Percentiles rank a stretch among this genome's conserved stretches.
These are phyloP conservation scores for Nothomitra cinnamomea DNA, from an alignment of 2,329 filamentous ascomycete genomes.

Conservation along the genomic window DNA sequence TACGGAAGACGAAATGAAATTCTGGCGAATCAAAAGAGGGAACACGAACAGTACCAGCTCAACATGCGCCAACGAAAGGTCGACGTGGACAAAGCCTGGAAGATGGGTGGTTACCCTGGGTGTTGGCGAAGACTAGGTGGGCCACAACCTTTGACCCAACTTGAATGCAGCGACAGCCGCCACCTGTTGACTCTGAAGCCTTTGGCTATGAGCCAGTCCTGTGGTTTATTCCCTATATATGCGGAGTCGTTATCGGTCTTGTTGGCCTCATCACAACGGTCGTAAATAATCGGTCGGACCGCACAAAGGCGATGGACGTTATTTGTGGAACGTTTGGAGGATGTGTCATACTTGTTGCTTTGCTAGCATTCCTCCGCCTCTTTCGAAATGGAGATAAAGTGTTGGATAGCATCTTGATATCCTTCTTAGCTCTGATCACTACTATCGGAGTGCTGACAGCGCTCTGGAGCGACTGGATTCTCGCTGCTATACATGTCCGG, in stretches of 20 bases:
- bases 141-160: too few species aligned
- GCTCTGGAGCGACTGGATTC: neutral
- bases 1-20: neutral
- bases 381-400: too few species aligned
- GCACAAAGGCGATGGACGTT: neutral
- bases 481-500: neutral
- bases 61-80: too few species aligned
- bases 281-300: neutral
- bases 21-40: too few species aligned
- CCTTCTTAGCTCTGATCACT: too few species aligned
- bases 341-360: too few species aligned
- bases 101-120: neutral
- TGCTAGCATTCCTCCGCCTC: too few species aligned
- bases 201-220: too few species aligned
- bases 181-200: too few species aligned
- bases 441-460: neutral
- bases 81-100: neutral
- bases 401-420: neutral
- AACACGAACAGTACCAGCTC: too few species aligned
- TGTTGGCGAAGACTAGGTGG: too few species aligned
- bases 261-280: neutral
- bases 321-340: neutral
- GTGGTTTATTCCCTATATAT: neutral
- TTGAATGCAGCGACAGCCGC: too few species aligned
- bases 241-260: neutral